phyloP scores from a whole-genome alignment of 2,329 filamentous ascomycete species.

The Sclerotiophoma versabilis region DNA sequence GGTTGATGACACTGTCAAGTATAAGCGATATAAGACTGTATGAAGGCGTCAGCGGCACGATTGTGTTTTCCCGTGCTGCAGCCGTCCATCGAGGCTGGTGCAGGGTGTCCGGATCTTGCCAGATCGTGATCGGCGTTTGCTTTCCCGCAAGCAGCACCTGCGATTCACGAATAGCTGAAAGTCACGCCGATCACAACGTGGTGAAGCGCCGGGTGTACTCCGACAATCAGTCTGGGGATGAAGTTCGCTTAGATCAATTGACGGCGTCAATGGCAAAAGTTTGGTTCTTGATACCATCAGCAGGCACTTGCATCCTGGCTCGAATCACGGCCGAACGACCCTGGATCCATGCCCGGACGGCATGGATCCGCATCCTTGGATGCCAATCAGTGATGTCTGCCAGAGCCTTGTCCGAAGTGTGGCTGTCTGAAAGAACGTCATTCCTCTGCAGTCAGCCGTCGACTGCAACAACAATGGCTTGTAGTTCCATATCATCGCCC shows the following conservation, averaged over 20 bases:
- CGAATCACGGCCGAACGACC: not conserved
- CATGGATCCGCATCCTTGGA: constrained; percentile 14
- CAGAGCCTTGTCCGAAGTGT: constrained; percentile 16
- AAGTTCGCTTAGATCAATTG: not conserved
- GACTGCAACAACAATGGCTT: constrained; percentile 2
- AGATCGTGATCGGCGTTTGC: constrained; percentile 10
- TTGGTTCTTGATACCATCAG: constrained; percentile 2
- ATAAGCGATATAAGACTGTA: constrained; percentile 14
- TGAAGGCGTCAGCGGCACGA: constrained; percentile 16
- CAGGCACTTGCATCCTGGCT: constrained; percentile 8
- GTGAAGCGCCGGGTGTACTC: constrained; percentile 4
- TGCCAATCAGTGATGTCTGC: constrained; percentile 1
- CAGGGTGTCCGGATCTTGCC: constrained; percentile 8
- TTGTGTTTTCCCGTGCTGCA: constrained; percentile 14
- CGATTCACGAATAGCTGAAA: not conserved
- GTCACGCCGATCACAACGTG: constrained; percentile 4
- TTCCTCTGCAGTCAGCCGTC: constrained; percentile 4
- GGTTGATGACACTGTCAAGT: constrained; percentile 13
- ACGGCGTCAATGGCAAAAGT: not conserved
- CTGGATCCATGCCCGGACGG: not conserved
- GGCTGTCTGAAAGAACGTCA: constrained; percentile 42
- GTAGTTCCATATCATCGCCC: not conserved
- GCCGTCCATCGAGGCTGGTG: constrained; percentile 5
- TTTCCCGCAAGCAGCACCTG: not conserved
- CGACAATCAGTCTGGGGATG: not conserved